Base-by-base conservation (phyloP, 2,329 filamentous ascomycete genomes). In the Penicillium brevicompactum region DNA sequence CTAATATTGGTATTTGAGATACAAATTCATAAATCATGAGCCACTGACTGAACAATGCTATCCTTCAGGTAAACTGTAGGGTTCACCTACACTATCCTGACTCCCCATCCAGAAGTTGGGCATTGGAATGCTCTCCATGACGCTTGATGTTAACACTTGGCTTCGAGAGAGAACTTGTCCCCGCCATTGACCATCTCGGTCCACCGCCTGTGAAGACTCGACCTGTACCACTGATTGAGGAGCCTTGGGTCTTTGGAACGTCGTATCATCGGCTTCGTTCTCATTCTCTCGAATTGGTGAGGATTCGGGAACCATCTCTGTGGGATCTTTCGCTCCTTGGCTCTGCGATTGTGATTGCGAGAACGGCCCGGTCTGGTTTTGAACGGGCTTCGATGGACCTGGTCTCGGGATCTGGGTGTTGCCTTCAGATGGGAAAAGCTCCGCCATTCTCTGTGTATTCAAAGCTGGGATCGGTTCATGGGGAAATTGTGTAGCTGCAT, bases 41-140 rank as follows among this genome's bases (percentile, higher is more conserved):
- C 10, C 34, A 56, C 51, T 41, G n/a, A 56, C 51, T 34, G n/a
- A 30, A 31, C 6, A 22, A 45, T 50, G 6, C 60, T 43, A 66
- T 30, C 51, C 54, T 46, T 71, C 66, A 31, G 66, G 63, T 40
- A 66, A 51, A 51, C 63, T 70, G 57, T 75, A 74, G 22, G 70
- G 72, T 46, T 74, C 73, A 32, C 70, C 70, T 27, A 72, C 63
- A 59, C 68, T 74, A 49, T 74, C 70, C 55, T 76, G 72, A 49
- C 72, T 77, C 6, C 66, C 66, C 60, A 69, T 66, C 68, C 73
- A 74, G 16, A 73, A 69, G 4, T 65, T 66, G 3, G 74, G 75
- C n/a, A 74, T 51, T 6, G 75, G 72, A 46, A 77, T 64, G 56
- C 74, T 77, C 49, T 77, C 75, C 74, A 77, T 76, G 16, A 77